Percentiles rank a stretch among this genome's conserved stretches.
phyloP scores from a whole-genome alignment of 2,329 filamentous ascomycete species.

The Fusarium marasasianum region DNA sequence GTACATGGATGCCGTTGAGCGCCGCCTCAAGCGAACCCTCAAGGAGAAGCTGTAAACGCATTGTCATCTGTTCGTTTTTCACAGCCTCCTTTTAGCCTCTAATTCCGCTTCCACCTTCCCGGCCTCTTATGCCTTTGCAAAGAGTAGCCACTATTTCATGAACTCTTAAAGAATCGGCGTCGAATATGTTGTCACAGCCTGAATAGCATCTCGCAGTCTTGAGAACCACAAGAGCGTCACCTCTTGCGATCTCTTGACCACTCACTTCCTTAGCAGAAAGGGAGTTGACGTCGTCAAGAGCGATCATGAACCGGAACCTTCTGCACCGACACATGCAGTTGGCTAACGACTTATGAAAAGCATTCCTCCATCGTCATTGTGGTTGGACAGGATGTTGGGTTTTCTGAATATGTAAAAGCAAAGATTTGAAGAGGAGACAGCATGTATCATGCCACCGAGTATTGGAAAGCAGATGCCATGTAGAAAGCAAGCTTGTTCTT shows the following conservation, averaged over 20 bases:
- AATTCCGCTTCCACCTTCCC: constrained; percentile 20
- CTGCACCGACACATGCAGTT: constrained; percentile 26
- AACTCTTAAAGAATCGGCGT: constrained; percentile 15
- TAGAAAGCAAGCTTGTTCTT: constrained; percentile 39
- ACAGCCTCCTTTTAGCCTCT: not conserved
- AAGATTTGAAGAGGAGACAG: constrained; percentile 27
- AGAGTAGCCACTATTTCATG: constrained; percentile 26
- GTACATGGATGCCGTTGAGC: constrained; percentile 94
- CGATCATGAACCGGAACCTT: constrained; percentile 26
- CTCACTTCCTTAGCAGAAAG: constrained; percentile 5
- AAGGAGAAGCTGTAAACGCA: constrained; percentile 75
- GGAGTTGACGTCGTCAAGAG: constrained; percentile 27
- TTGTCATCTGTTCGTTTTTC: constrained; percentile 8
- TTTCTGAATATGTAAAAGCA: constrained; percentile 35
- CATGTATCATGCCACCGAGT: constrained; percentile 19
- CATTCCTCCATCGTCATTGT: constrained; percentile 32
- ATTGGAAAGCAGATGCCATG: constrained; percentile 32
- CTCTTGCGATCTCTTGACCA: constrained; percentile 4
- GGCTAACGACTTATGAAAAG: constrained; percentile 36
- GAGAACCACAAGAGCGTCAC: constrained; percentile 3
- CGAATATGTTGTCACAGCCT: constrained; percentile 22
- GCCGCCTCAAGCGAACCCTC: constrained; percentile 81
- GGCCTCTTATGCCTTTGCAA: constrained; percentile 20
- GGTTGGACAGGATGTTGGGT: constrained; percentile 28
- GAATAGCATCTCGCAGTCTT: constrained; percentile 22